Evolutionary conservation across 1,139 yeast species (phyloP).

Genomic region (Meyerozyma elateridarum): DNA sequence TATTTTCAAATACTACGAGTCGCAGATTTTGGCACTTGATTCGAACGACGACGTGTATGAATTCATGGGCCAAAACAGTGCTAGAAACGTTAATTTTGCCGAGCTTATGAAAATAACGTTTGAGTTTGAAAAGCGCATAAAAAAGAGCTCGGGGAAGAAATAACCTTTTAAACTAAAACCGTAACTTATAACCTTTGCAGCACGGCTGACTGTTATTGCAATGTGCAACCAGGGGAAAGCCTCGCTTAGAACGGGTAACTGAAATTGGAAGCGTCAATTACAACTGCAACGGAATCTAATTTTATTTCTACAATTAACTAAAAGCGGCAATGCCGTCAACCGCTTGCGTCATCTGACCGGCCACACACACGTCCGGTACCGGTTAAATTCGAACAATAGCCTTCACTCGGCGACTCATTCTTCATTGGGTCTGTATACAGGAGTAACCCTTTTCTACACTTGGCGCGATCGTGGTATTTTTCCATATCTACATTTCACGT

Average conservation of each 20-base stretch:
- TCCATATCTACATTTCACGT: background rate
- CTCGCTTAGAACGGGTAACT: too few species aligned
- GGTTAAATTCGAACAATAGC: background rate
- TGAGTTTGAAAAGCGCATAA: slow-evolving; percentile 9
- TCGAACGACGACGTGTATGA: slow-evolving; percentile 38
- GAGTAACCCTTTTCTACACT: too few species aligned
- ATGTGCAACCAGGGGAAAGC: too few species aligned
- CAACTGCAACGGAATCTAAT: too few species aligned
- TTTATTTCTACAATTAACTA: too few species aligned
- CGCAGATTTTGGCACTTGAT: slow-evolving; percentile 22
- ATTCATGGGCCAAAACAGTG: slow-evolving; percentile 26
- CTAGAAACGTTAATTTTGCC: slow-evolving; percentile 7
- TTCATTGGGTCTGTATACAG: background rate
- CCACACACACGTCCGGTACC: background rate
- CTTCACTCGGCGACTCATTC: background rate
- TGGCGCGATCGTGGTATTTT: too few species aligned
- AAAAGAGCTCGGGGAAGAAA: background rate
- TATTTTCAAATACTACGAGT: slow-evolving; percentile 37
- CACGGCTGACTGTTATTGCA: too few species aligned
- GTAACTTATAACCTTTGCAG: background rate
- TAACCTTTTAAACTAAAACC: background rate
- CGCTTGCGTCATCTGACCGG: background rate
- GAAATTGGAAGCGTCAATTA: too few species aligned
- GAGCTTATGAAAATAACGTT: slow-evolving; percentile 11
- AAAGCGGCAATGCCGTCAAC: too few species aligned